Base-by-base conservation (phyloP, 331 rosid genomes). In the Stylosanthes scabra region DNA sequence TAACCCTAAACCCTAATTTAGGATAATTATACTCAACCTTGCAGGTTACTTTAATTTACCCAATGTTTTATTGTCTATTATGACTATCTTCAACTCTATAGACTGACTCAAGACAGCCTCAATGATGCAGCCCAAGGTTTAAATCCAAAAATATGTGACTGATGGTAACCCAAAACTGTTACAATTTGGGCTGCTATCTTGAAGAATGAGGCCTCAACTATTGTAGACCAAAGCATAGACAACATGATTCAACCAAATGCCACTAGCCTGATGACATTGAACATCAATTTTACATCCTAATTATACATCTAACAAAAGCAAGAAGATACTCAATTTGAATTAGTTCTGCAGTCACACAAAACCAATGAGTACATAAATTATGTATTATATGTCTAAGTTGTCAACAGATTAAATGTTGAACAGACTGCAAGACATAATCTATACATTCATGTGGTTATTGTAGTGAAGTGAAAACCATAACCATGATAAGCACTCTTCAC, bases 161-260 rank as follows among this genome's bases (percentile, higher is more conserved):
- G 70, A 61, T 60, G 49, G 70, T 25, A 14, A 69, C 66, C 70
- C 65, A 59, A 57, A 69, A 27, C 51, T n/a, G 15, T 25, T 68
- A 50, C 34, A 68, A 47, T 67, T 59, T 72, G 78, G 74, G 79
- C 79, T 59, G 71, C 50, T 79, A 57, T 79, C 78, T 15, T 49
- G 14, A 66, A 58, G 50, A 67, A 44, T 3, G 60, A 82, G 68
- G 69, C 70, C 60, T 75, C 75, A 49, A 57, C 67, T 73, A 37
- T 49, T 49, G 16, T 15, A 34, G 59, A 55, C 50, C 68, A 52
- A 66, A 66, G 29, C 52, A 50, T 77, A 44, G 61, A 64, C 34
- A 65, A 46, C 55, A 37, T 47, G 28, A 49, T 25, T 29, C 63
- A 62, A 74, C 57, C 50, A 47, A 74, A 44, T 7, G 34, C 14